Base-by-base conservation (phyloP, 2,329 filamentous ascomycete species). In the Daldinia sp. region DNA sequence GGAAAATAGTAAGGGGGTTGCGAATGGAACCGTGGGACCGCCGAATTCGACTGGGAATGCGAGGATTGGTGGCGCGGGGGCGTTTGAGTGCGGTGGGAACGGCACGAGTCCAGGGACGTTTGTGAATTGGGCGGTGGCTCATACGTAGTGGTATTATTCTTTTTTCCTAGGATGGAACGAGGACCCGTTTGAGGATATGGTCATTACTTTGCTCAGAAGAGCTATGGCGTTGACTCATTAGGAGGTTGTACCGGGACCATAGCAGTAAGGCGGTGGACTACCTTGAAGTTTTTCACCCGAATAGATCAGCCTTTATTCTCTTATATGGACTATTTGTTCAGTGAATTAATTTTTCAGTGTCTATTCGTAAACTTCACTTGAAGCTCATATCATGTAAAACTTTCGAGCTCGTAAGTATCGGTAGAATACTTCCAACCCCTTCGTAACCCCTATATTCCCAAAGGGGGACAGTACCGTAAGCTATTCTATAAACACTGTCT, bases 81-180 rank as follows among this genome's bases (percentile, higher is more conserved):
- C 53, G 2, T 61, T 68, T 46, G 23, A 20, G 48, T 68, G 62
- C 5, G 54, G 41, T 20, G 33, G 18, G 30, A 37, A 23, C 15
- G 51, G 26, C 2, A 12, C 46, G 26, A 51, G 13, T n/a, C 1
- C 3, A 28, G 53, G 51, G 3, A 51, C 41, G 33, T 33, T 59
- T 33, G 66, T 68, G 37, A 62, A 68, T 39, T 68, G 61, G 62
- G 57, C 62, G 6, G 15, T 68, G 28, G 61, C 61, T 28, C 53
- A 42, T 20, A 41, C 7, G 26, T 63, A 39, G 44, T 44, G 23
- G 15, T 20, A 2, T 35, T 35, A 9, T 35, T 35, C 4, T 33
- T 33, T 33, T 23, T 26, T 10, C 5, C n/a, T n/a, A 41, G 9
- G 13, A 41, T n/a, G 37, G 30, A 15, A 18, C 35, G n/a, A 28